Evolutionary conservation across 768 basidiomycete genomes (phyloP).

Genomic region (Lanmaoa pseudosensibilis): DNA sequence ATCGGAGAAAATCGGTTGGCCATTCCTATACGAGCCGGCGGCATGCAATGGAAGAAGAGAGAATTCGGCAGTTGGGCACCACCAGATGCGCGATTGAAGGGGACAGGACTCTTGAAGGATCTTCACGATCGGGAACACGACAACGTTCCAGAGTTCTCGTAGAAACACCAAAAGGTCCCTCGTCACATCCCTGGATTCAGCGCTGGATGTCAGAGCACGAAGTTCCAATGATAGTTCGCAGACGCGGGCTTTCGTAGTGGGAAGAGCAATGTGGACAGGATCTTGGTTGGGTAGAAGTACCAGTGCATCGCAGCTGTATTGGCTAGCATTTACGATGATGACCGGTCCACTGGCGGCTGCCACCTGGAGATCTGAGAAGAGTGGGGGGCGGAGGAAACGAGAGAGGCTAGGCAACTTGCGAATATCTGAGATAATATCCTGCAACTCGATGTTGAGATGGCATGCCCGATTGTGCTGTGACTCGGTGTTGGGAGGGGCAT

Average conservation of each 20-base stretch:
- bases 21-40: too few relatives aligned
- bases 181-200: background rate
- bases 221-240: constrained; percentile 1
- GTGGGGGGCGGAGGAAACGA: constrained; percentile 27
- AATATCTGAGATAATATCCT: constrained; percentile 12
- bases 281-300: constrained; percentile 15
- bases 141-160: constrained; percentile 17
- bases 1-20: too few relatives aligned
- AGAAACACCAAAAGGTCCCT: constrained; percentile 2
- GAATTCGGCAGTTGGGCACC: background rate
- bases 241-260: background rate
- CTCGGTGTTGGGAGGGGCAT: background rate
- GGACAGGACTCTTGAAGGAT: background rate
- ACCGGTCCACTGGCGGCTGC: constrained; percentile 29
- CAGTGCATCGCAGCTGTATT: constrained; percentile 34
- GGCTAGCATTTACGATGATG: constrained; percentile 35
- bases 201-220: background rate
- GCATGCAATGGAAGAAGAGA: too few relatives aligned
- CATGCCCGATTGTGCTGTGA: background rate
- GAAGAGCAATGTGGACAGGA: constrained; percentile 6
- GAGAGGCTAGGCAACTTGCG: constrained; percentile 23
- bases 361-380: constrained; percentile 12
- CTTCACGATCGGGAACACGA: constrained; percentile 19
- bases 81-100: constrained; percentile 16
- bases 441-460: background rate